Evolutionary conservation across 1,284 basidiomycete genomes (phyloP).

Genomic region (Sporisorium exsertum): DNA sequence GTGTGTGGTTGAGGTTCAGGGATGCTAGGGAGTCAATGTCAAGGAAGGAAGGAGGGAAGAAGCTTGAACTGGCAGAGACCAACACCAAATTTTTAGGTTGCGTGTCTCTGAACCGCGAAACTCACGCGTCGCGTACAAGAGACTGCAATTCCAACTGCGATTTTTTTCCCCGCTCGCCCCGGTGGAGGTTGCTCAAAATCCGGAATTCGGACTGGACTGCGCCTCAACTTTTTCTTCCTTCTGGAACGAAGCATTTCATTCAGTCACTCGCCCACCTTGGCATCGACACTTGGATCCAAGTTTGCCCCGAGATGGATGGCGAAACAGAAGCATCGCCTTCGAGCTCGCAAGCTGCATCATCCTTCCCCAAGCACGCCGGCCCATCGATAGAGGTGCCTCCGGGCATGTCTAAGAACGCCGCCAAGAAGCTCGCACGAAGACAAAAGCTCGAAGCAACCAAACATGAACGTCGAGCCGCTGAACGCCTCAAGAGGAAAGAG

Average conservation of each 20-base stretch:
- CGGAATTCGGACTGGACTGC: constrained; percentile 21
- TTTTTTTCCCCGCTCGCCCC: neutral
- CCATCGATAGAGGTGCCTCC: constrained; percentile 34
- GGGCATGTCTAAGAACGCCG: constrained; percentile 78
- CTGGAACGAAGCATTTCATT: neutral
- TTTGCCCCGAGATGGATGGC: constrained; percentile 2
- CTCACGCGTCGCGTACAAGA: constrained; percentile 39
- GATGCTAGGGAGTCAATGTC: neutral
- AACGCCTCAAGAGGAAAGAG: constrained; percentile 73
- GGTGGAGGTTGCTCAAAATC: constrained; percentile 18
- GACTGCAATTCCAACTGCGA: constrained; percentile 15
- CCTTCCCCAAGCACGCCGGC: constrained; percentile 17
- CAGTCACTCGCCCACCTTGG: neutral
- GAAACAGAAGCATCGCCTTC: neutral
- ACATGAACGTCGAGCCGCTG: constrained; percentile 79
- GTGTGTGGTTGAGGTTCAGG: neutral
- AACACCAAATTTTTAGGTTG: constrained; percentile 17
- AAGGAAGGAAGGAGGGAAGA: neutral
- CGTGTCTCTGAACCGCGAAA: constrained; percentile 5
- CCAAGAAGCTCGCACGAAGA: constrained; percentile 80
- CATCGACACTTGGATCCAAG: neutral
- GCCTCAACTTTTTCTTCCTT: constrained; percentile 17
- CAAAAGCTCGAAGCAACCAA: constrained; percentile 78
- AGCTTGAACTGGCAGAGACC: constrained; percentile 18
- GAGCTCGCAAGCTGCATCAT: neutral